Evolutionary conservation across 2,329 filamentous ascomycete genomes (phyloP).

Genomic region (Xylariales sp.): DNA sequence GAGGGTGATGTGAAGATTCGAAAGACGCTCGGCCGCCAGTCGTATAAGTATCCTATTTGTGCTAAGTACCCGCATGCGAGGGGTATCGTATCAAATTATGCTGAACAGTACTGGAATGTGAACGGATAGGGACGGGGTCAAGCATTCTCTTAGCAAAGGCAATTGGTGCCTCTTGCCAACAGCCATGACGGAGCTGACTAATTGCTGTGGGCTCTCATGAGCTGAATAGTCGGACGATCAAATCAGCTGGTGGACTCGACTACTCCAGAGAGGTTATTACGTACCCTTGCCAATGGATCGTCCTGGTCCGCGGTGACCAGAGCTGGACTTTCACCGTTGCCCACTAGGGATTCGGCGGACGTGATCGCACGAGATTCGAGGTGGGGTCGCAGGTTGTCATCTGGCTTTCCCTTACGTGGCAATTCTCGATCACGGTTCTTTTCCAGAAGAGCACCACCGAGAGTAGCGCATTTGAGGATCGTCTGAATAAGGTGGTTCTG

Average conservation of each 20-base stretch:
- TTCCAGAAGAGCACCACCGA: constrained; percentile 77
- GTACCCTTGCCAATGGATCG: constrained; percentile 51
- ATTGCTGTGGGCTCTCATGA: constrained; percentile 28
- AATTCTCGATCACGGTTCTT: constrained; percentile 63
- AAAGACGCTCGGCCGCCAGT: background rate
- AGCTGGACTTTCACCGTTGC: constrained; percentile 58
- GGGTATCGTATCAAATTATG: constrained; percentile 1
- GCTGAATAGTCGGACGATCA: constrained; percentile 18
- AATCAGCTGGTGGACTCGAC: constrained; percentile 23
- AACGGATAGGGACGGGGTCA: no score
- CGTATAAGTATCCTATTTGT: background rate
- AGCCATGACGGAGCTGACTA: no score
- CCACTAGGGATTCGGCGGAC: constrained; percentile 56
- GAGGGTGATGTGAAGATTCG: no score
- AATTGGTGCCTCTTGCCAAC: no score
- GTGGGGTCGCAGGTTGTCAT: constrained; percentile 28
- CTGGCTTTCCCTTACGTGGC: constrained; percentile 45
- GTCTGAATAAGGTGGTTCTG: constrained; percentile 97
- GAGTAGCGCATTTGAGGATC: constrained; percentile 91
- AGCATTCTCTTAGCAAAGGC: no score
- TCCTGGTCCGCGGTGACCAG: constrained; percentile 55
- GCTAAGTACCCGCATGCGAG: background rate
- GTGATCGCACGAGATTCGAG: constrained; percentile 61
- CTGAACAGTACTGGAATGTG: constrained; percentile 3
- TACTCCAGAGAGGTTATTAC: constrained; percentile 43